Conservation (phyloP, 306 rosid genomes). For the Sindora glabra region DNA sequence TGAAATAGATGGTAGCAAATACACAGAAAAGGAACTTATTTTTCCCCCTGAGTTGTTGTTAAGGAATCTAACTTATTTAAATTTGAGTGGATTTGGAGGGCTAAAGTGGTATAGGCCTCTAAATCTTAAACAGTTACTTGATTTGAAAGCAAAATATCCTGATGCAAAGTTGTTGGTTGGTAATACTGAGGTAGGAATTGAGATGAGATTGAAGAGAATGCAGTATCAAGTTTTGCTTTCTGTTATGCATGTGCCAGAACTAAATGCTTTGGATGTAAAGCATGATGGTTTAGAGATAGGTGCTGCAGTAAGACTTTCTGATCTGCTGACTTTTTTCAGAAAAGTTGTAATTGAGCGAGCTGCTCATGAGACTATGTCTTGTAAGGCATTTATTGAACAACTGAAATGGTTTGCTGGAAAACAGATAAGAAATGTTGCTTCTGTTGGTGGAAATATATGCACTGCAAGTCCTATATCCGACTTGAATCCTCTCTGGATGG, state of each 20-base stretch:
- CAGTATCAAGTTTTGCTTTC: slow-evolving; percentile 62
- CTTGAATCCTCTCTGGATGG: slow-evolving; percentile 97
- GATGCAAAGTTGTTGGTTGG: slow-evolving; percentile 84
- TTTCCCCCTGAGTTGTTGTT: slow-evolving; percentile 79
- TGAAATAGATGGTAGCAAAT: slow-evolving; percentile 77
- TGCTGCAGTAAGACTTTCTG: slow-evolving; percentile 79
- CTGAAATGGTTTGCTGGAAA: slow-evolving; percentile 98
- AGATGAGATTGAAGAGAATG: slow-evolving; percentile 75
- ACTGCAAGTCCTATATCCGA: slow-evolving; percentile 99
- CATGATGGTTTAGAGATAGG: slow-evolving; percentile 83
- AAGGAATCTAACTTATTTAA: slow-evolving; percentile 43
- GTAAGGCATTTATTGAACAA: slow-evolving; percentile 82
- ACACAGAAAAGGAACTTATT: slow-evolving; percentile 77
- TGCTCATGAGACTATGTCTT: slow-evolving; percentile 61
- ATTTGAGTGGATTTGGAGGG: slow-evolving; percentile 70
- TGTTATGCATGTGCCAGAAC: slow-evolving; percentile 67
- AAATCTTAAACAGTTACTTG: slow-evolving; percentile 57
- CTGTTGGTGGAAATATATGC: slow-evolving; percentile 91
- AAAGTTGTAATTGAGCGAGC: slow-evolving; percentile 48
- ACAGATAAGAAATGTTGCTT: slow-evolving; percentile 84
- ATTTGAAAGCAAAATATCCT: slow-evolving; percentile 61
- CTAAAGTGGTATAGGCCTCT: slow-evolving; percentile 80
- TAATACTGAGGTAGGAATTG: slow-evolving; percentile 93
- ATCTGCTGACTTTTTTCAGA: slow-evolving; percentile 50
- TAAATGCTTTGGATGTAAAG: slow-evolving; percentile 48